Evolutionary conservation across 495 filamentous ascomycete genomes (phyloP).

Genomic region (Penicillium longicatenatum): DNA sequence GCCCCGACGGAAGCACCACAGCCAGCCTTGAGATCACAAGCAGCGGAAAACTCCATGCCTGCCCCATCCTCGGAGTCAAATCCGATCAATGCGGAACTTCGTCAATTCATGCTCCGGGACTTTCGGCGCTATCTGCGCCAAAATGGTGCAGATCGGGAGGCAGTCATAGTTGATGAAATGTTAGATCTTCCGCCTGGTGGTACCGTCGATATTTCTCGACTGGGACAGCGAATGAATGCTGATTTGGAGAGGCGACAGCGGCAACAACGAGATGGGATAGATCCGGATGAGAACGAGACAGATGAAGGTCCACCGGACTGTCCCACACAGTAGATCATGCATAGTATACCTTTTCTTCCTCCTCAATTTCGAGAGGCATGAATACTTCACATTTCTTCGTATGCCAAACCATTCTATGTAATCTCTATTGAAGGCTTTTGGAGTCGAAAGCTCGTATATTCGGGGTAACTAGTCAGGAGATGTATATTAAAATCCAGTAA

Average conservation of each 20-base stretch:
- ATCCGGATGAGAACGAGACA: neutral
- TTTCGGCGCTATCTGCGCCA: slow-evolving; percentile 11
- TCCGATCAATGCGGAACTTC: neutral
- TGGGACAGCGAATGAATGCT: neutral
- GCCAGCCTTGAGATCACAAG: neutral
- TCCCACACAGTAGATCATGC: neutral
- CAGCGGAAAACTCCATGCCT: neutral
- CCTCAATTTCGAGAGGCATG: neutral
- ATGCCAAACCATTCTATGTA: no score
- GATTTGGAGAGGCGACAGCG: neutral
- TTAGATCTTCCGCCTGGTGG: neutral
- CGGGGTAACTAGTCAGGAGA: neutral
- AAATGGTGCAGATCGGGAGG: neutral
- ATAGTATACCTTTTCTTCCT: neutral
- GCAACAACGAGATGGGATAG: neutral
- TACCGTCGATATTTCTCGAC: neutral
- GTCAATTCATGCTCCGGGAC: slow-evolving; percentile 3
- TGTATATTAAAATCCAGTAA: neutral
- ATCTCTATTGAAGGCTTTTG: no score
- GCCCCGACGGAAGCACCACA: neutral
- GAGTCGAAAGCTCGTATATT: neutral
- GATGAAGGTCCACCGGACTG: neutral
- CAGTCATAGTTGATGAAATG: slow-evolving; percentile 8
- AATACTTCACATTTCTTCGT: no score
- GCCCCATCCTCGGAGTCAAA: neutral